Base-by-base conservation (phyloP, 371 early-diverging fungal genomes). In the Haplosporangium sp. region DNA sequence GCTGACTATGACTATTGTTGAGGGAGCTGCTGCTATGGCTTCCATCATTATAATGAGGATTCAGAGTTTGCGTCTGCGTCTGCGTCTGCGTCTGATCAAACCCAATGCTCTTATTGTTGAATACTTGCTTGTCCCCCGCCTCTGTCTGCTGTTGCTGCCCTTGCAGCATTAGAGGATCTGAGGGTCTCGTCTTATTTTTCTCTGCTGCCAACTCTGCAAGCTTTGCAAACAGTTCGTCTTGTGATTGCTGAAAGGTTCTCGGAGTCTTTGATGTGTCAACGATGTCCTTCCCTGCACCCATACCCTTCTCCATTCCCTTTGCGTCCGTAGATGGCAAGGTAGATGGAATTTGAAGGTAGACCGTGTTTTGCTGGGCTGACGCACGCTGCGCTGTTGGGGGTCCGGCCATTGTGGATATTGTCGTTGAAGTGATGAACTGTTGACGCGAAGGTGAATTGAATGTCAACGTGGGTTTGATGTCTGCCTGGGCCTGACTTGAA, bases 151-250 rank as follows among this genome's bases (percentile, higher is more conserved):
- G 42, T 13, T 51, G 41, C 23, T 40, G 37, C 7, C 20, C 13
- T 45, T 13, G n/a, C 29, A 52, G 62, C 11, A 5, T 40, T 18
- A 23, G 42, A 1, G 21, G 36, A 2, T 55, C 56, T 6, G 23
- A 36, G 40, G 59, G 53, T 8, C 10, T 67, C 38, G 21, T 29
- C 57, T 21, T 64, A 9, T 41, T 38, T 23, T 58, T 77, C 5
- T 40, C 59, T 1, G 61, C 58, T 5, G 79, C 79, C 18, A 77
- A 59, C 5, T 61, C 59, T 38, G 64, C 65, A 8, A 77, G 55
- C 18, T 77, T 77, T 10, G 64, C 50, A 55, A 68, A 67, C 43
- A 77, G n/a, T 7, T 77, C 79, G 9, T 71, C 62, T 46, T 77
- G 79, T 20, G 79, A 64, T 59, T 72, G 67, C 18, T 72, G 55